These are phyloP conservation scores for Schizochytrium sp. DNA, from an alignment of 108 stramenopile genomes.

Conservation along the genomic window DNA sequence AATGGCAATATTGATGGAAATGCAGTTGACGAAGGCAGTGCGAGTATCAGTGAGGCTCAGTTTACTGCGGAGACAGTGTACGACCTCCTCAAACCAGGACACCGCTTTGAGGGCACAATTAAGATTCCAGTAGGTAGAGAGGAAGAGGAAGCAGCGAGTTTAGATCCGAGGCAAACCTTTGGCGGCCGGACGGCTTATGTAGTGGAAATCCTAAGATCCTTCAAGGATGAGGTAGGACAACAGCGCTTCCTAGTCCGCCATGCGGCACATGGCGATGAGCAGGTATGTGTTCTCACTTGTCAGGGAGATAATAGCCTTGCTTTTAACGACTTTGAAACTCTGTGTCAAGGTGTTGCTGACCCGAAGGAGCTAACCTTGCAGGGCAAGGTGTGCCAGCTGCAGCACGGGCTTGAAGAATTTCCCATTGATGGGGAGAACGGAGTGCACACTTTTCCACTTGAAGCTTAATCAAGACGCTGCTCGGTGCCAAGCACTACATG, in stretches of 20 bases:
- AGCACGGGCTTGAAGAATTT: constrained; percentile 10
- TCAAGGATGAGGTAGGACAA: not conserved
- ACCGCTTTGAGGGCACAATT: not conserved
- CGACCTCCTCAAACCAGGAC: constrained; percentile 5
- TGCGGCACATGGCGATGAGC: constrained; percentile 10
- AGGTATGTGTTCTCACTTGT: not conserved
- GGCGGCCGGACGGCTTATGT: not conserved
- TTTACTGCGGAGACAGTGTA: not conserved
- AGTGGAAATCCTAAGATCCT: not conserved
- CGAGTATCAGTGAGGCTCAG: not conserved
- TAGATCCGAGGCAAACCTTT: not conserved
- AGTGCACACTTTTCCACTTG: not conserved
- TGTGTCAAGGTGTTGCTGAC: not conserved
- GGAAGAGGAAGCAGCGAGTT: not conserved
- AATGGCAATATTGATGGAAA: not conserved
- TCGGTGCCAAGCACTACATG: not conserved
- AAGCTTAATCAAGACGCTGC: not conserved
- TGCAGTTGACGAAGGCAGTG: not conserved
- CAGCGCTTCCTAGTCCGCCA: not conserved
- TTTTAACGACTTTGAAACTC: not conserved
- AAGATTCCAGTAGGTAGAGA: not conserved
- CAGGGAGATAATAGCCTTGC: not conserved
- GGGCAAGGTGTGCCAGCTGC: not conserved
- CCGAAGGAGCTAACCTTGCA: not conserved
- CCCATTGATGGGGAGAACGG: constrained; percentile 5